Conservation (phyloP, 768 basidiomycete genomes). For the Rhodotorula sphaerocarpa region DNA sequence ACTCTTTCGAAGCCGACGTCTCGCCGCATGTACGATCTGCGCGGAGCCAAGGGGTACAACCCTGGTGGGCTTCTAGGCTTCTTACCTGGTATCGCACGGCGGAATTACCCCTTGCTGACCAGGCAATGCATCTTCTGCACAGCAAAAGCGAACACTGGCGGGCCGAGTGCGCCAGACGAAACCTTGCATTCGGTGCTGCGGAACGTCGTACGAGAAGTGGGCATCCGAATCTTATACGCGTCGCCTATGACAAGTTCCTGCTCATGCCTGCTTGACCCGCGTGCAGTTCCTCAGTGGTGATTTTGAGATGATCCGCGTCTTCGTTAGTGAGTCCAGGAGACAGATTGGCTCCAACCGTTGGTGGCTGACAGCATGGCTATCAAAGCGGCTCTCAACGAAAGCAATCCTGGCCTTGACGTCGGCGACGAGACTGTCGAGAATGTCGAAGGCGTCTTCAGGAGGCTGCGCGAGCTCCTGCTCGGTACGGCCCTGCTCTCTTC, state of each 20-base stretch:
- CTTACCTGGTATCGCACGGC: background rate
- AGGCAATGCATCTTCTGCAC: too few species aligned
- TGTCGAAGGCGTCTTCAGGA: constrained; percentile 60
- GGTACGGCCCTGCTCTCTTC: constrained; percentile 48
- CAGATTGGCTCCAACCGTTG: too few species aligned
- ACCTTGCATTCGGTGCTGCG: constrained; percentile 67
- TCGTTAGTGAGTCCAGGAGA: constrained; percentile 54
- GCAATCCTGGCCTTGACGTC: constrained; percentile 67
- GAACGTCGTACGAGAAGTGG: constrained; percentile 63
- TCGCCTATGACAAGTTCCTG: too few species aligned
- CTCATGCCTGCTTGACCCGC: too few species aligned
- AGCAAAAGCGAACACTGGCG: background rate
- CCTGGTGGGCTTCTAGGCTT: constrained; percentile 18
- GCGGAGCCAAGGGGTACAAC: constrained; percentile 25
- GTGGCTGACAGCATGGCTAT: background rate
- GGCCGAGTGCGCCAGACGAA: constrained; percentile 53
- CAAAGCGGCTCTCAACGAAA: constrained; percentile 65
- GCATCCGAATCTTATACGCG: background rate
- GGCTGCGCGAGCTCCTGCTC: constrained; percentile 65
- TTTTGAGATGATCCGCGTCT: constrained; percentile 68
- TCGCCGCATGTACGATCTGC: constrained; percentile 58
- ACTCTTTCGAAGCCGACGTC: constrained; percentile 66
- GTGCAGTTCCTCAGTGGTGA: constrained; percentile 62
- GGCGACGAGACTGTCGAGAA: constrained; percentile 71
- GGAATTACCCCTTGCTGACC: too few species aligned